These are phyloP conservation scores for Vigna hirtella DNA, from an alignment of 306 rosid species.

Conservation along the genomic window DNA sequence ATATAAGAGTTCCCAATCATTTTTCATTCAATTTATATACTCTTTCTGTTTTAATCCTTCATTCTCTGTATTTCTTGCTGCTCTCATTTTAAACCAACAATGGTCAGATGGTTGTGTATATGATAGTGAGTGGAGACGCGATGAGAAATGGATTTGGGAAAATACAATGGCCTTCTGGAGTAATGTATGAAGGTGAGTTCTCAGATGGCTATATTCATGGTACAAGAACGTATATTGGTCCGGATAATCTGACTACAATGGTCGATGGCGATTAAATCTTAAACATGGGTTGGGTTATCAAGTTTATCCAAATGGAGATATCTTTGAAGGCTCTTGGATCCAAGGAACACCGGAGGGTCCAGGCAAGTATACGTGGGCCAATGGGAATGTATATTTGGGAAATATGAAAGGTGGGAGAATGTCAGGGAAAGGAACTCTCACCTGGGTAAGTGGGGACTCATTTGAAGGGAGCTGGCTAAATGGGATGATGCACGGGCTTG, in stretches of 20 bases:
- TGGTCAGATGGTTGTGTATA: constrained; percentile 76
- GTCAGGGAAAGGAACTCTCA: constrained; percentile 97
- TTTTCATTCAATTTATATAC: too few species aligned
- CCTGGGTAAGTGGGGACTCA: constrained; percentile 89
- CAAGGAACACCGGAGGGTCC: constrained; percentile 96
- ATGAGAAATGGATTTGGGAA: constrained; percentile 88
- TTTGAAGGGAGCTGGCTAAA: constrained; percentile 97
- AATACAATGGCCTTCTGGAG: constrained; percentile 75
- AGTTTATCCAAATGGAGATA: constrained; percentile 88
- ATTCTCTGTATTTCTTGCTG: too few species aligned
- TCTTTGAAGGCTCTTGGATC: constrained; percentile 96
- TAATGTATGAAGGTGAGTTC: constrained; percentile 83
- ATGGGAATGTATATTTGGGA: constrained; percentile 91
- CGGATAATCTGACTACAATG: constrained; percentile 74
- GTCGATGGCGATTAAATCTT: constrained; percentile 90
- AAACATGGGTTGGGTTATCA: constrained; percentile 95
- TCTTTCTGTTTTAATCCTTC: too few species aligned
- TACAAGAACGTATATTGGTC: constrained; percentile 70
- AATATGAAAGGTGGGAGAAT: constrained; percentile 94
- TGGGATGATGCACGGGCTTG: constrained; percentile 96
- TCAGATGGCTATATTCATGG: constrained; percentile 95
- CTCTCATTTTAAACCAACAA: too few species aligned
- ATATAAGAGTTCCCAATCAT: too few species aligned
- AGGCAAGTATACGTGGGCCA: constrained; percentile 90
- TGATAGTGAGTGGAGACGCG: constrained; percentile 97